Evolutionary conservation across 352 stramenopile species (phyloP).

Genomic region (Pythium rhizo-oryzae): DNA sequence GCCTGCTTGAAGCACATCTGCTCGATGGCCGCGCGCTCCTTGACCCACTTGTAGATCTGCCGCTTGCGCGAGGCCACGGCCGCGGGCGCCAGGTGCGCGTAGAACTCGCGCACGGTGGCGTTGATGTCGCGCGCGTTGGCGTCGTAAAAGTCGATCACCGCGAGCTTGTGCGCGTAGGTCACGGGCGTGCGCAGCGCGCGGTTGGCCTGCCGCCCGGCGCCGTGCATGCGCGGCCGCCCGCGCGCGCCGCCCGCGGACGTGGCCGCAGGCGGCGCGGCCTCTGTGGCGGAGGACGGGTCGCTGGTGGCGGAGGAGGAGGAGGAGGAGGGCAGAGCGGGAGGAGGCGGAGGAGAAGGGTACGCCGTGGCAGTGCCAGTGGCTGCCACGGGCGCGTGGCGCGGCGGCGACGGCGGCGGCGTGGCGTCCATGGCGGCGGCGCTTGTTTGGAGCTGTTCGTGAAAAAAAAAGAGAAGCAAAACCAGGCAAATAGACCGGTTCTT

Average conservation of each 20-base stretch:
- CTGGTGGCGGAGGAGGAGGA: too few relatives aligned
- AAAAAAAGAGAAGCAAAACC: too few relatives aligned
- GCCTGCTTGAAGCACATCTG: conserved; percentile 45
- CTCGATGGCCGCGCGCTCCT: conserved; percentile 37
- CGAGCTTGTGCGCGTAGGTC: conserved; percentile 47
- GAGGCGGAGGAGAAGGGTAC: too few relatives aligned
- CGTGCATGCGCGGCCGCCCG: conserved; percentile 32
- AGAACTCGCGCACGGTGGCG: conserved; percentile 41
- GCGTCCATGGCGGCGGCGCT: too few relatives aligned
- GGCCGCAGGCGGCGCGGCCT: too few relatives aligned
- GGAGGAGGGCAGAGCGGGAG: too few relatives aligned
- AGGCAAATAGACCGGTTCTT: too few relatives aligned
- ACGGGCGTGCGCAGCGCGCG: conserved; percentile 37
- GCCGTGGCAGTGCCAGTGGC: too few relatives aligned
- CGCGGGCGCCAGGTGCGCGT: conserved; percentile 26
- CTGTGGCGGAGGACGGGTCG: too few relatives aligned
- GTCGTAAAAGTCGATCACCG: conserved; percentile 48
- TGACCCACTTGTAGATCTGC: conserved; percentile 55
- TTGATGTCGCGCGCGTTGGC: conserved; percentile 40
- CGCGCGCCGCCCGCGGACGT: conserved; percentile 1
- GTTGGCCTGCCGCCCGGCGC: conserved; percentile 35
- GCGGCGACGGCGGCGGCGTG: too few relatives aligned
- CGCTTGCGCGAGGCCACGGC: conserved; percentile 41
- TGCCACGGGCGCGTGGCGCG: too few relatives aligned
- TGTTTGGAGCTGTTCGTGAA: too few relatives aligned